Evolutionary conservation across 805 yeast genomes (phyloP).

Genomic region (Spathaspora gorwiae): DNA sequence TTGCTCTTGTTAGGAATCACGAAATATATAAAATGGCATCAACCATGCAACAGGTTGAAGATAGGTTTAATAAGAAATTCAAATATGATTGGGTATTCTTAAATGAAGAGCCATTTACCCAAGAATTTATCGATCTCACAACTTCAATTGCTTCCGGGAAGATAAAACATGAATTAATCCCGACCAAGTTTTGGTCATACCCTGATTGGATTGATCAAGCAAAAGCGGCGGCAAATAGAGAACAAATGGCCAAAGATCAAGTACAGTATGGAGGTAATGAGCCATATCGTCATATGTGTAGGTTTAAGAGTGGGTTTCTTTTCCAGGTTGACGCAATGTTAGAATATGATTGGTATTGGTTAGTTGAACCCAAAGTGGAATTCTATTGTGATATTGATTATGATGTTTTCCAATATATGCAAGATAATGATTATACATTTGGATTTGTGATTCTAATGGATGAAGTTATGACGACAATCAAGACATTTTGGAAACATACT

Average conservation of each 20-base stretch:
- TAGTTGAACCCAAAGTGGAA: slow-evolving; percentile 79
- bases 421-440: slow-evolving; percentile 67
- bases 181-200: slow-evolving; percentile 74
- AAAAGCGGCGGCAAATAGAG: slow-evolving; percentile 58
- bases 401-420: slow-evolving; percentile 42
- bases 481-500: slow-evolving; percentile 72
- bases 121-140: slow-evolving; percentile 68
- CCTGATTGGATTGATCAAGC: slow-evolving; percentile 35
- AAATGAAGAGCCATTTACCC: slow-evolving; percentile 51
- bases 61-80: slow-evolving; percentile 42
- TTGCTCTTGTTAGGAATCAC: slow-evolving; percentile 2
- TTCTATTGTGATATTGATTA: slow-evolving; percentile 63
- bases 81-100: slow-evolving; percentile 66
- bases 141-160: slow-evolving; percentile 64
- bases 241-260: slow-evolving; percentile 50
- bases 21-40: slow-evolving; percentile 57
- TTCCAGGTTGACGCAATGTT: slow-evolving; percentile 65
- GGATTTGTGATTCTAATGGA: slow-evolving; percentile 78
- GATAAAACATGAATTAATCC: slow-evolving; percentile 70
- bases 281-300: slow-evolving; percentile 34
- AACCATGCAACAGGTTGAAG: slow-evolving; percentile 68
- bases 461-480: slow-evolving; percentile 79
- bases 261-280: slow-evolving; percentile 92
- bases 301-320: slow-evolving; percentile 29
- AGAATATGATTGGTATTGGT: slow-evolving; percentile 81